Evolutionary conservation across 257 asterid species (phyloP), one percentile per base, ranked within the genome.

Genomic region (Perilla frutescens): DNA sequence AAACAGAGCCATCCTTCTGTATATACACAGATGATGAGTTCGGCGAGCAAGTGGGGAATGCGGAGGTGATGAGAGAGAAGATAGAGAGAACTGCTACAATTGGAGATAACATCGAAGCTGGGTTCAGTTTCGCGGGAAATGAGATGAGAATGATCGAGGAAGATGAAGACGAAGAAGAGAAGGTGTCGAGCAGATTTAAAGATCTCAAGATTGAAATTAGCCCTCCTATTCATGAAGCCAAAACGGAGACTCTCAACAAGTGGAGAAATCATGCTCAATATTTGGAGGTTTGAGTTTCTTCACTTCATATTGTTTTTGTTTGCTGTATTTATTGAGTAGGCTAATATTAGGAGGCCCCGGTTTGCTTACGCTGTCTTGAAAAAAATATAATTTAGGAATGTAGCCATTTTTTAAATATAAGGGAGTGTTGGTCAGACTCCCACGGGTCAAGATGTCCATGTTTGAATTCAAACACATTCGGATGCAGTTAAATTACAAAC

Each of bases 1-100:
- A 65, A 6, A 84, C 90, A 4, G 96, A 88, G 66, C 87, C 94
- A 20, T 92, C 98, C 2, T 84, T 92, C 68, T 78, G 85, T 2
- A 86, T 90, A 31, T 91, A 91, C 71, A 84, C 73, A 1, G 83
- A 79, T 7, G 91, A 82, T 9, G 71, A 76, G 31, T 76, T 61
- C 40, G 75, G 62, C 55, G 83, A 66, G 5, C 75, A 41, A 4
- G 45, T 59, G 37, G 73, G 40, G 9, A 73, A 66, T 51, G 75
- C 71, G 75, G 82, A 79, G 37, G 36, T 29, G 4, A 51, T 60
- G 57, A 68, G 75, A 10, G 67, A 77, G 55, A 81, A 79, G 56
- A 61, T 64, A 49, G 85, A 72, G 77, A 79, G 79, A 68, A 44
- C 74, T 55, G 81, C 71, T 48, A 62, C 75, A 0, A 54, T 70